phyloP scores from a whole-genome alignment of 352 stramenopile species.

The Globisporangium yorkense region DNA sequence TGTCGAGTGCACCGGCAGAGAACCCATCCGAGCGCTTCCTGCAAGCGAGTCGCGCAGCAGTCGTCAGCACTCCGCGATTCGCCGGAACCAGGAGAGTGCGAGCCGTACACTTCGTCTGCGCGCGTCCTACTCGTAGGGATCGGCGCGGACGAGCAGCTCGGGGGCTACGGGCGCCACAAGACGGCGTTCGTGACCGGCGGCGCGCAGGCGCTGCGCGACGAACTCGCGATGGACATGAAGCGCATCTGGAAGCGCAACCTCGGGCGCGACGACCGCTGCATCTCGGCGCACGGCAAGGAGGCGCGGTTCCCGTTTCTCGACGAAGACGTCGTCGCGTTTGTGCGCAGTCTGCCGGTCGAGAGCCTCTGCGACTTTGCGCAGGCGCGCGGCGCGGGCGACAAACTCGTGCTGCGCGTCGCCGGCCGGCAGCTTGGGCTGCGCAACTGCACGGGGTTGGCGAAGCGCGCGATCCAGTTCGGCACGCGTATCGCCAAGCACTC shows the following conservation, averaged over 20 bases:
- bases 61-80: not conserved
- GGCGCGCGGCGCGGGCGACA: slow-evolving; percentile 85
- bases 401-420: slow-evolving; percentile 85
- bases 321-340: slow-evolving; percentile 82
- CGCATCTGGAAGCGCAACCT: slow-evolving; percentile 95
- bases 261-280: slow-evolving; percentile 93
- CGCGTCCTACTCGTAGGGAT: slow-evolving; percentile 89
- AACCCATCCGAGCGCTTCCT: not conserved
- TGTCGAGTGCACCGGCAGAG: slow-evolving; percentile 33
- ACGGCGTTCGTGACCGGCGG: slow-evolving; percentile 72
- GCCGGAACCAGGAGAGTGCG: not conserved
- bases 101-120: slow-evolving; percentile 34
- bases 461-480: slow-evolving; percentile 95
- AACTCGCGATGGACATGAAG: slow-evolving; percentile 86
- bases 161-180: slow-evolving; percentile 92
- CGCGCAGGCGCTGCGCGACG: slow-evolving; percentile 47
- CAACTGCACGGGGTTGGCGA: slow-evolving; percentile 69
- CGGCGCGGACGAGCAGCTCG: slow-evolving; percentile 95
- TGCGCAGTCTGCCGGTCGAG: slow-evolving; percentile 59
- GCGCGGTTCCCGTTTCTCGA: slow-evolving; percentile 95
- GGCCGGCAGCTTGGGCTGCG: slow-evolving; percentile 59
- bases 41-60: not conserved
- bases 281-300: slow-evolving; percentile 90
- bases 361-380: slow-evolving; percentile 78
- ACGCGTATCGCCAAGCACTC: slow-evolving; percentile 89